Base-by-base conservation (phyloP, 352 stramenopile species). In the Lagenidium sp. region DNA sequence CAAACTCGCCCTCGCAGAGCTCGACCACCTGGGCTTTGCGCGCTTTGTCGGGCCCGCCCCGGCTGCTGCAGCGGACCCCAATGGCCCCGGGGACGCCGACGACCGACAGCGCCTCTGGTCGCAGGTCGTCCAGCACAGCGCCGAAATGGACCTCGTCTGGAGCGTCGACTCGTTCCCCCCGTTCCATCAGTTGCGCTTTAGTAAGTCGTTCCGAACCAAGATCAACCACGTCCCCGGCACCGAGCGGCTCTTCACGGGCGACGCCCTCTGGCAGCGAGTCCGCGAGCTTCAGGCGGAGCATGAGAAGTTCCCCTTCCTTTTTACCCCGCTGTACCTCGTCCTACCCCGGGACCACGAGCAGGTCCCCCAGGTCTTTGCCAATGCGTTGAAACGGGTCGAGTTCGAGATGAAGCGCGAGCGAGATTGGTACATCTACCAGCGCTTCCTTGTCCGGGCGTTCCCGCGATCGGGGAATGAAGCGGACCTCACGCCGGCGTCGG, bases 191-290 rank as follows among this genome's bases (percentile, higher is more conserved):
- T 47, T 85, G 30, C 46, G 61, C 37, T 71, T 84, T 16, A 46
- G 68, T 2, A 38, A 60, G 26, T 35, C 57, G 35, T 82, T 81
- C 44, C 18, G 35, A 1, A 37, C 63, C 40, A 86, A 82, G 44
- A 43, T 93, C 50, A 93, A 91, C 53, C 74, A 70, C 44, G 34
- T 93, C 7, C 81, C 78, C 11, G 81, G 77, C 6, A 60, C 67
- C 0, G 57, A 67, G 22, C 47, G 55, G 16, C 55, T 92, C 44
- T 72, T 63, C 16, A 67, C 63, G 10, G 37, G 24, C 23, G 63
- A 81, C 32, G 44, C 42, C n/a, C 60, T 90, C 13, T 43, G 54
- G 29, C 48, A 66, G 20, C 71, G 89, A 46, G 50, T 86, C 20
- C 20, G 46, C 23, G 39, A 47, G 40, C 63, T 57, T 43, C 61